Base-by-base conservation (phyloP, 768 basidiomycete genomes). In the Amanita pseudoporphyria region DNA sequence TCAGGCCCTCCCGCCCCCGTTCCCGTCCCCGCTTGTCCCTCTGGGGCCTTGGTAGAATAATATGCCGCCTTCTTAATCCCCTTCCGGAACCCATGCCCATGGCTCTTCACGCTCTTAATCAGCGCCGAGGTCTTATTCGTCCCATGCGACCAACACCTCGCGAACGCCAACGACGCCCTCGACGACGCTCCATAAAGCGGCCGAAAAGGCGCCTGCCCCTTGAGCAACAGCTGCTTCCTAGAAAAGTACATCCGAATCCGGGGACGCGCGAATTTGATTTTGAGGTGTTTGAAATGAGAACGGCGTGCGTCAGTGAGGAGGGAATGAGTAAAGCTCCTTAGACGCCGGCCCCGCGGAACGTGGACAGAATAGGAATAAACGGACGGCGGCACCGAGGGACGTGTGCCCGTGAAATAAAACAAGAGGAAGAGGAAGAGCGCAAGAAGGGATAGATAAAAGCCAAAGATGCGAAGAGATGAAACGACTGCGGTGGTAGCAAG, bases 131-230 rank as follows among this genome's bases (percentile, higher is more conserved):
- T 79, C 59, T 66, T 75, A 60, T 72, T 76, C 9, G 73, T 73
- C 59, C 77, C 70, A 52, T 73, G 73, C 2, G 72, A 70, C 76
- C 75, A 77, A 53, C 72, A 77, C 54, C 69, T 64, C 22, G 71
- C 69, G 49, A 78, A 71, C 3, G 69, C 73, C 2, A 71, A 71
- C 10, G 37, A 37, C 6, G 47, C 47, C 10, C 24, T 26, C 1
- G 47, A 39, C 45, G 78, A 76, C 6, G 78, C 80, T n/a, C 71
- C 77, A 54, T 75, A 74, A 24, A 82, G 60, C 28, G 81, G 78
- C 57, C 69, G 71, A 30, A 47, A 47, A 14, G 47, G 47, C 33
- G 9, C 46, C 56, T 69, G 74, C 52, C 78, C 73, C 58, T 74
- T 76, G 22, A 70, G 71, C 35, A 77, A 57, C 57, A 76, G 63